phyloP scores from a whole-genome alignment of 257 asterid genomes.

The Jaltomata sinuosa region DNA sequence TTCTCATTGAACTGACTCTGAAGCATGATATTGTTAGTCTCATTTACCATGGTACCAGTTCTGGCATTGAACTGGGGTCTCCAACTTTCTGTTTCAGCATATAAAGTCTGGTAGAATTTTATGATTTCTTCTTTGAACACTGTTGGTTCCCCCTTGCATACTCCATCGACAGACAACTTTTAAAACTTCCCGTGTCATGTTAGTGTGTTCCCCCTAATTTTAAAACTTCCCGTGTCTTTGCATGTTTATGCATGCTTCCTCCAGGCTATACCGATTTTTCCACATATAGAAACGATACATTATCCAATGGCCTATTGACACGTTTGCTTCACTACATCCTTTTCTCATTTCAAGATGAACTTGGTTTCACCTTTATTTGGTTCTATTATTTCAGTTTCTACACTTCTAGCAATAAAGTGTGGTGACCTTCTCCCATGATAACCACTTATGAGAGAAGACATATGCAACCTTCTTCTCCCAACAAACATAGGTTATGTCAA shows the following conservation, averaged over 20 bases:
- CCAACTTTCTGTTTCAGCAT: too few species aligned
- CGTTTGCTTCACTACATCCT: not conserved
- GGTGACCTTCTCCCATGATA: not conserved
- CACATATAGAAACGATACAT: not conserved
- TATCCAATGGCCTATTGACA: not conserved
- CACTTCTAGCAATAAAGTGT: not conserved
- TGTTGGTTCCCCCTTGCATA: too few species aligned
- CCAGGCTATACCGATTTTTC: not conserved
- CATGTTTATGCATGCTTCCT: not conserved
- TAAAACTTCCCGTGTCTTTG: not conserved
- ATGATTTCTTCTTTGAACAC: too few species aligned
- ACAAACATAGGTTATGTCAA: not conserved
- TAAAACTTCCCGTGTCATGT: too few species aligned
- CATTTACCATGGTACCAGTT: too few species aligned
- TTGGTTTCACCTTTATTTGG: not conserved
- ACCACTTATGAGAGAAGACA: not conserved
- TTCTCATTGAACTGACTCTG: too few species aligned
- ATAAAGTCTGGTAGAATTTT: too few species aligned
- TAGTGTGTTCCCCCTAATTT: not conserved
- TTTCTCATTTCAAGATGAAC: not conserved
- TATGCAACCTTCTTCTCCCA: not conserved
- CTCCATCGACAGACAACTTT: too few species aligned
- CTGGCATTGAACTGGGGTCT: too few species aligned
- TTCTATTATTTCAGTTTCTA: not conserved
- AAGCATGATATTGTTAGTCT: too few species aligned